Conservation (phyloP, 805 yeast genomes). For the Barnettozyma siamensis region DNA sequence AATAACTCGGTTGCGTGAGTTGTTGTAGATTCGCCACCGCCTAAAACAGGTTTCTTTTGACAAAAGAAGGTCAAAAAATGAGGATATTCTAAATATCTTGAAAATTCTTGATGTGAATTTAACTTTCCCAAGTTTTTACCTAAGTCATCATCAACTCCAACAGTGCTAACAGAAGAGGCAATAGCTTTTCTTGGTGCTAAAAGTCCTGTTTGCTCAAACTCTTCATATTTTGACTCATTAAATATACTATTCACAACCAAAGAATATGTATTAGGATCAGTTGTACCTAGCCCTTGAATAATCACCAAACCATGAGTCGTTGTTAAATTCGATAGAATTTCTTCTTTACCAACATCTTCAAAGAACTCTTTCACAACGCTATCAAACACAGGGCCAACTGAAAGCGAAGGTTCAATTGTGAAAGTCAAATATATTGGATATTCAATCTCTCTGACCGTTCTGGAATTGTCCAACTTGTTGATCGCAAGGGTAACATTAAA, state of each 20-base stretch:
- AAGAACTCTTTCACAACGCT: background rate
- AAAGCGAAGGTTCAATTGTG: background rate
- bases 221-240: background rate
- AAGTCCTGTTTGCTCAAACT: background rate
- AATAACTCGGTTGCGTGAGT: background rate
- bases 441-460: background rate
- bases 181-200: background rate
- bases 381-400: background rate
- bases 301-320: background rate
- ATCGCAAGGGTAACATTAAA: background rate
- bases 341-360: background rate
- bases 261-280: background rate
- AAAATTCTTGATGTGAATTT: slow-evolving; percentile 1
- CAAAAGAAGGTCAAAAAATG: background rate
- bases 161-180: background rate
- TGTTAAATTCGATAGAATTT: background rate
- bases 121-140: background rate
- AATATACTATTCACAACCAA: background rate
- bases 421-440: background rate
- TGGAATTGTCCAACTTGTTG: too few species aligned
- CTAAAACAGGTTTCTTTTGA: background rate
- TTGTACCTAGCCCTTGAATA: background rate
- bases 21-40: slow-evolving; percentile 1
- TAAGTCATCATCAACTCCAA: slow-evolving; percentile 1
- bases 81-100: slow-evolving; percentile 1